Evolutionary conservation across 2,329 filamentous ascomycete genomes (phyloP).

Genomic region (Huntiella savannae): DNA sequence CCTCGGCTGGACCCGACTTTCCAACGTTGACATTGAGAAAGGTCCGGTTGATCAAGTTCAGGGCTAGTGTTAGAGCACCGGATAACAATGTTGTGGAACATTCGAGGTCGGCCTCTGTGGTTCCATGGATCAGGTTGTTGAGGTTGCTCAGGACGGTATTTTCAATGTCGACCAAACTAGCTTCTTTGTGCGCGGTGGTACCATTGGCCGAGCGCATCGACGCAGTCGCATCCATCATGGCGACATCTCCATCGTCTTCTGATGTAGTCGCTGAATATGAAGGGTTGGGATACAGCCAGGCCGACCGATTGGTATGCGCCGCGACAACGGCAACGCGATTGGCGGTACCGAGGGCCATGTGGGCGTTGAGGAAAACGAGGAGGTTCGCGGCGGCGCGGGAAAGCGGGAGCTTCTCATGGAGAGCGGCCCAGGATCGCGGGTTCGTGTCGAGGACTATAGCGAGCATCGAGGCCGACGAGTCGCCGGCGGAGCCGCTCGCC

Average conservation of each 20-base stretch:
- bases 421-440: constrained; percentile 75
- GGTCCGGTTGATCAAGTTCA: constrained; percentile 78
- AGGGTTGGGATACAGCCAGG: constrained; percentile 65
- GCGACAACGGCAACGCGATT: constrained; percentile 88
- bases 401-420: constrained; percentile 56
- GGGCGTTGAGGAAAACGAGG: constrained; percentile 91
- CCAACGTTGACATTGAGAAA: constrained; percentile 38
- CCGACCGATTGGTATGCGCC: constrained; percentile 67
- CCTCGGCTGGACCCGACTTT: constrained; percentile 22
- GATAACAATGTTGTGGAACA: constrained; percentile 72
- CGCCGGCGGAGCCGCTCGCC: constrained; percentile 19
- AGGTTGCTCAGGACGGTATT: constrained; percentile 58
- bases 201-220: constrained; percentile 12
- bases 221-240: constrained; percentile 33
- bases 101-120: constrained; percentile 44
- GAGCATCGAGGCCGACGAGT: constrained; percentile 55
- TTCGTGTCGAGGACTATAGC: constrained; percentile 92
- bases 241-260: constrained; percentile 30
- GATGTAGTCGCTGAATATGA: constrained; percentile 16
- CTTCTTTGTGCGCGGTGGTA: constrained; percentile 65
- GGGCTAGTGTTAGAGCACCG: constrained; percentile 73
- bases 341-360: constrained; percentile 80
- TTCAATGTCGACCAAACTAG: constrained; percentile 77
- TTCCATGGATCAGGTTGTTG: constrained; percentile 50
- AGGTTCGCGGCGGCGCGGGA: constrained; percentile 72